Base-by-base conservation (phyloP, 2,329 filamentous ascomycete genomes). In the Acrodontium crateriforme region DNA sequence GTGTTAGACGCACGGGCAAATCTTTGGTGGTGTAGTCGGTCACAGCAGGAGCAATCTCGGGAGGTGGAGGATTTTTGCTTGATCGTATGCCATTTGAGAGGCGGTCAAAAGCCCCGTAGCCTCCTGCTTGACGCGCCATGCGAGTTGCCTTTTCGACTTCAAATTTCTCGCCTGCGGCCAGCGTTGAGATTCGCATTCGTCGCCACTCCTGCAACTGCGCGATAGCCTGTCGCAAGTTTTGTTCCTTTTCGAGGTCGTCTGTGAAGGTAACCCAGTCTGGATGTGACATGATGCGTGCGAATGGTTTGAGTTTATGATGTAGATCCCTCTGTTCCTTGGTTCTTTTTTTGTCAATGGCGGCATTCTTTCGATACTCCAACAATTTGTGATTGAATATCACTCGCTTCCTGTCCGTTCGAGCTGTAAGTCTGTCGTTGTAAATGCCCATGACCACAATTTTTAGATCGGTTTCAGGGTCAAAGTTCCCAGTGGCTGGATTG, bases 391-490 rank as follows among this genome's bases (percentile, higher is more conserved):
- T 85, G 45, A 98, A 95, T 5, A 98, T 79, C 27, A 95, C 79
- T 59, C 89, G 91, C 58, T 98, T 98, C 24, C 89, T 71, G 46
- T 95, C 87, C 5, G 87, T 87, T 41, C 89, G 75, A 32, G 85
- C 79, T 2, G 85, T 93, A 11, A 98, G 61, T 4, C 85, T 74
- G 32, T 79, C 78, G 49, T 98, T 98, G 63, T 98, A 98, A 27
- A 98, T 92, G 40, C 93, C 84, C 74, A 98, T 94, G 12, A 98
- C 84, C 0, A 84, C 93, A 59, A 95, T 74, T 64, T 98, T 98
- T 24, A 98, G 69, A 39, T 94, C 85, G 68, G 93, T 92, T 54
- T 98, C 89, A 1, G 89, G 84, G 45, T 98, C 89, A 32, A 91
- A 64, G 48, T 91, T 78, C 36, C 81, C 79, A 0, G 84, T 93